Conservation (phyloP, 768 basidiomycete genomes). For the Hortiboletus flavorubellus region DNA sequence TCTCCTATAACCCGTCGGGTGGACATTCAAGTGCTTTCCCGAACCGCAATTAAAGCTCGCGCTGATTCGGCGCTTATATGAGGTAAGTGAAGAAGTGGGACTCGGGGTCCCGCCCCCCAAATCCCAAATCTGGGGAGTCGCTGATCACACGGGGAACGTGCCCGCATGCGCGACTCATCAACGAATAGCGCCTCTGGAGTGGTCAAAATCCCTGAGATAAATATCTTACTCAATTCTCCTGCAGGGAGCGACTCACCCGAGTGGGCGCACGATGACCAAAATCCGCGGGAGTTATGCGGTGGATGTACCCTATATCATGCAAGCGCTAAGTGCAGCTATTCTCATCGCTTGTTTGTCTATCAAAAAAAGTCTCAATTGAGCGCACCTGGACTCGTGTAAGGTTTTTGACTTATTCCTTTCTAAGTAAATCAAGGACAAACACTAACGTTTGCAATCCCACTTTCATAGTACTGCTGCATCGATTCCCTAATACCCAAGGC, state of each 20-base stretch:
- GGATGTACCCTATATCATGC: constrained; percentile 7
- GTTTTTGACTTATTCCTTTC: neutral
- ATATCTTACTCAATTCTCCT: constrained; percentile 2
- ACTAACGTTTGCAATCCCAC: neutral
- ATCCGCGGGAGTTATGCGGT: constrained; percentile 6
- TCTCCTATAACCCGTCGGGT: neutral
- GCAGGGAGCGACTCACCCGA: neutral
- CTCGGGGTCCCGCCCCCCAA: neutral
- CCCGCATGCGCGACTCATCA: neutral
- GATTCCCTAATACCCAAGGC: neutral
- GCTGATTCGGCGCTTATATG: neutral
- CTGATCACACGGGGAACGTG: neutral
- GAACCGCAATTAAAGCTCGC: constrained; percentile 9
- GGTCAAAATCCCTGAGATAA: neutral
- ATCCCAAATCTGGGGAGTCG: neutral
- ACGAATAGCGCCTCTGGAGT: neutral
- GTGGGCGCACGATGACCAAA: neutral
- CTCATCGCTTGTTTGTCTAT: constrained; percentile 1
- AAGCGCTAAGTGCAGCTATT: constrained; percentile 3
- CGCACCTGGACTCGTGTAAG: neutral
- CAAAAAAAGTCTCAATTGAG: neutral
- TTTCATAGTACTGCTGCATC: neutral
- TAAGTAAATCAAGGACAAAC: neutral
- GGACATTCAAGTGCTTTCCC: neutral
- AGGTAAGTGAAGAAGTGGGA: constrained; percentile 7